Evolutionary conservation across 177 flowering plant genomes (phyloP).

Genomic region (Vitis hybrid): DNA sequence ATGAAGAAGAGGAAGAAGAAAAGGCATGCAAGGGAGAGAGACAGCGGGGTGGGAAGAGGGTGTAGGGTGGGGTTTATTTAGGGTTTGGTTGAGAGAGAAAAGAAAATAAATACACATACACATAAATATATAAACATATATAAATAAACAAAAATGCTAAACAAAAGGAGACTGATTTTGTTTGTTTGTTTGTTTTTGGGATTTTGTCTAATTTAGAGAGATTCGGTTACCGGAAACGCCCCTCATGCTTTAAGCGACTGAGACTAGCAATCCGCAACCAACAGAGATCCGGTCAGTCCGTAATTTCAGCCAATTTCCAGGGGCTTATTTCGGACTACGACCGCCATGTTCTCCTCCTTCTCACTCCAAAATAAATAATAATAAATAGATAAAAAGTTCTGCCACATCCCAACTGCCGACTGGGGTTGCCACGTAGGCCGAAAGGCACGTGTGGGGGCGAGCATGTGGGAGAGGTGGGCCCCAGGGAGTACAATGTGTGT

Average conservation of each 20-base stretch:
- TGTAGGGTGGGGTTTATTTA: slow-evolving; percentile 33
- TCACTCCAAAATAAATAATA: too few species aligned
- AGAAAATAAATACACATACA: not conserved
- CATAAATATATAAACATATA: not conserved
- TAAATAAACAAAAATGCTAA: slow-evolving; percentile 12
- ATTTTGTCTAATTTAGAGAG: slow-evolving; percentile 3
- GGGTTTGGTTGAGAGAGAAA: slow-evolving; percentile 25
- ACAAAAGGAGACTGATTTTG: slow-evolving; percentile 8
- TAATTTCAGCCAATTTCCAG: not conserved
- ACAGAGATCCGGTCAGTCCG: slow-evolving; percentile 13
- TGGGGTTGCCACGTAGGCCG: not conserved
- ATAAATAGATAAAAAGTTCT: not conserved
- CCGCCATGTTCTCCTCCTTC: not conserved
- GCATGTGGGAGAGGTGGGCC: slow-evolving; percentile 7
- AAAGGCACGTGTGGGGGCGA: slow-evolving; percentile 16
- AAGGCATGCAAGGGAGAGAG: slow-evolving; percentile 21
- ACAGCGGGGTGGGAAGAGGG: slow-evolving; percentile 21
- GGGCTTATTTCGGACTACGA: slow-evolving; percentile 16
- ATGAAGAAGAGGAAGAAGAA: slow-evolving; percentile 8
- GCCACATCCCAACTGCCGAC: slow-evolving; percentile 22
- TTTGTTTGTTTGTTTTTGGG: slow-evolving; percentile 10
- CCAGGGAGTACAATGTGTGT: not conserved
- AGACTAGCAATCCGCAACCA: not conserved
- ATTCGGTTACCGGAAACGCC: slow-evolving; percentile 12
- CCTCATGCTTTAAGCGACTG: not conserved